Base-by-base conservation (phyloP, 2,329 filamentous ascomycete genomes). In the Teratosphaeriaceae sp. region DNA sequence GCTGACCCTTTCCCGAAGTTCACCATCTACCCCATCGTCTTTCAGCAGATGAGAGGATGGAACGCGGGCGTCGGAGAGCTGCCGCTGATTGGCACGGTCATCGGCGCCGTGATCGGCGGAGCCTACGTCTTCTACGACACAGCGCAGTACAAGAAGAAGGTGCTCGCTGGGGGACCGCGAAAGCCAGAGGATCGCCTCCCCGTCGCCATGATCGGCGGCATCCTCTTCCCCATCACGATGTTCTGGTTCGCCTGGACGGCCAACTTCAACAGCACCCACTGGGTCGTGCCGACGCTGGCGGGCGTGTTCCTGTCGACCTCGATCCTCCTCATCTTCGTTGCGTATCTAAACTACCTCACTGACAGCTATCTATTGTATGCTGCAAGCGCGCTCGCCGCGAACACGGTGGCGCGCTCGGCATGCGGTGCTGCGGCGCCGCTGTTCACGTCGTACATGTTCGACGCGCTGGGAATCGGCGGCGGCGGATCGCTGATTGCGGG, bases 321-420 rank as follows among this genome's bases (percentile, higher is more conserved):
- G 2, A 68, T 73, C 38, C 42, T 70, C 11, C 58, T 72, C 24
- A 64, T 72, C 24, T 77, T 80, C 52, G 71, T 79, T 38, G 62
- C 68, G 27, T 74, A 71, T 49, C 60, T 76, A 26, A 77, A 73
- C 51, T 78, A 78, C 43, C 64, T 79, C 8, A 70, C 75, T 34
- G 75, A 78, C 53, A 62, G 66, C 1, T 78, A 77, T 45, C 62
- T 49, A 18, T 64, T 62, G 59, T 66, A 52, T 43, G 58, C 58
- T 20, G 57, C 58, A 3, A 50, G 47, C 16, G 57, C 58, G 0
- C 30, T 61, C 9, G 59, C 59, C 6, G 59, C 58, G 5, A 62
- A 62, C 41, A 59, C 59, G 0, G 52, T 62, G 15, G 47, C 43
- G 7, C 49, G 59, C 24, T 55, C 54, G 11, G 58, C 59, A n/a